phyloP scores from a whole-genome alignment of 2,329 filamentous ascomycete genomes.

The Atkinsonella hypoxylon region DNA sequence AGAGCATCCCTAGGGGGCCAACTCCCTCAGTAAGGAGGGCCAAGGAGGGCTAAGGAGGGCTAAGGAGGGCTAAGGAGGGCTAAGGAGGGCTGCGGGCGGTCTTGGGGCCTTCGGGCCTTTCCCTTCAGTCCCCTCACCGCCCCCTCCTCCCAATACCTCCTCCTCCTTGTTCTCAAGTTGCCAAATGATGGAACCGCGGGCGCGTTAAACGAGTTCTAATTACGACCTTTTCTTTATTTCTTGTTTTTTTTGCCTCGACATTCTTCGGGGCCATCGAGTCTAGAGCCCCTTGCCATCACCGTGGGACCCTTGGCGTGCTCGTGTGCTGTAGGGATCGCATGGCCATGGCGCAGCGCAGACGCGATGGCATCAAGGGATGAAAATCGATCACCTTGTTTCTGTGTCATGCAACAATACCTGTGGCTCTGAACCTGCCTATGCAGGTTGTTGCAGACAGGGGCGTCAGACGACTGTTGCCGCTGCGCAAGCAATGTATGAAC shows the following conservation, averaged over 20 bases:
- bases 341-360: conserved; percentile 7
- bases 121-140: background rate
- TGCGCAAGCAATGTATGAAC: too few species aligned
- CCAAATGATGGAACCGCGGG: conserved; percentile 6
- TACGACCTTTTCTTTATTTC: too few species aligned
- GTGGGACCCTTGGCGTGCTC: conserved; percentile 8
- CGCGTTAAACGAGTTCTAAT: background rate
- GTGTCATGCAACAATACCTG: too few species aligned
- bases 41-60: too few species aligned
- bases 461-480: too few species aligned
- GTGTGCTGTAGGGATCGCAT: conserved; percentile 11
- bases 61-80: conserved; percentile 5
- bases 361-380: conserved; percentile 5
- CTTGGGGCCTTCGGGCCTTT: background rate
- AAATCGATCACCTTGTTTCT: too few species aligned
- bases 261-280: conserved; percentile 1
- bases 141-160: too few species aligned
- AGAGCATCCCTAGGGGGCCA: conserved; percentile 8
- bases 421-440: too few species aligned
- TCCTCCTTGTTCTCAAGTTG: background rate
- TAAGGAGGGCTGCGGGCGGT: background rate
- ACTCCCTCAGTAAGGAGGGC: conserved; percentile 8
- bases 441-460: too few species aligned
- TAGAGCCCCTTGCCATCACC: conserved; percentile 7
- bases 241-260: too few species aligned